Base-by-base conservation (phyloP, 2,329 filamentous ascomycete species). In the Alternaria conjuncta region DNA sequence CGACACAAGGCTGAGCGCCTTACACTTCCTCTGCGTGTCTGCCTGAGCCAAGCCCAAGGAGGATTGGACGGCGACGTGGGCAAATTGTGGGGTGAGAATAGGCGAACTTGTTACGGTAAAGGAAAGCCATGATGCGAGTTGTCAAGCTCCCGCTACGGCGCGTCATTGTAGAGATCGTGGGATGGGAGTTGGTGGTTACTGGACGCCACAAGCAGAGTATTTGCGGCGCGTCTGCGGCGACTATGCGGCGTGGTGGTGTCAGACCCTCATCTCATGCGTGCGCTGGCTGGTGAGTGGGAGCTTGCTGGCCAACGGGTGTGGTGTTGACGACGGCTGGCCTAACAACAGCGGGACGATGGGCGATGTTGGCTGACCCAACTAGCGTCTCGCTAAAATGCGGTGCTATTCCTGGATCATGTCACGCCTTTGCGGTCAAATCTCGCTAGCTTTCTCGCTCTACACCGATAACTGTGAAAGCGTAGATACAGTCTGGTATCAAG, bases 21-120 rank as follows among this genome's bases (percentile, higher is more conserved):
- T 68, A 61, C 60, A 55, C 51, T 63, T 44, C 23, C 55, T 54
- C n/a, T 64, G 57, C 51, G 55, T 69, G 60, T 69, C 67, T 66
- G 72, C 70, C 71, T 75, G 56, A 63, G 56, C 63, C 65, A 72
- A 61, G 59, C 58, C 56, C 30, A 61, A 61, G 45, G 30, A 60
- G 63, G 68, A 61, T 58, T 63, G 55, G 63, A 64, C 58, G 56
- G 63, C 59, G 49, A 65, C 41, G 10, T 49, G 53, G 61, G 59
- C 60, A 61, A 36, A 57, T 60, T 64, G 53, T 57, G 53, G 55
- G 57, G 30, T 55, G 25, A 28, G 58, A 54, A 46, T 64, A 61
- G 55, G 67, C 67, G 46, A 66, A 67, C 50, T 50, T 51, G 56
- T 65, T 55, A 23, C 63, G 56, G 60, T 67, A 67, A 71, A 66